Evolutionary conservation across 495 filamentous ascomycete species (phyloP), one percentile per base, ranked within the genome.

Genomic region (Platismatia glauca): DNA sequence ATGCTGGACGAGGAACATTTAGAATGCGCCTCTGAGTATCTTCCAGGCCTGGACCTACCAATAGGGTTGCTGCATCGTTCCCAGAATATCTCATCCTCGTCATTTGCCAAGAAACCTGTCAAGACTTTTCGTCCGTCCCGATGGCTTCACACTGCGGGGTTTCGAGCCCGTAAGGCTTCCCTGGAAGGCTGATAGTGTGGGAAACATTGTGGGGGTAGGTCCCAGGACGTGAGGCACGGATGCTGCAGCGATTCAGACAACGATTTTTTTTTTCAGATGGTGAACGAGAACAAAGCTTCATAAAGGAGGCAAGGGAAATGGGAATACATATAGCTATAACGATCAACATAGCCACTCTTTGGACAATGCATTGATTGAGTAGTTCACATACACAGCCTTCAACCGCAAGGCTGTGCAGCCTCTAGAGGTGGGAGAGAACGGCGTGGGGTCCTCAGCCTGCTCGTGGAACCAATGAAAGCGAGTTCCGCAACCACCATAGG

Each of bases 361-460:
- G 4, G 11, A 33, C 20, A 20, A 53, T 53, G 50, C 5, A 53
- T 15, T 33, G 29, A 33, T 53, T 33, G 4, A 53, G n/a, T 53
- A 20, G 29, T 9, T 7, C 7, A 18, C 0, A 33, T 33, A 20
- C 50, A 53, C 50, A 53, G 50, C 50, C 50, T 34, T 33, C 50
- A 20, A 31, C 29, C 50, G 50, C 50, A 53, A 53, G 50, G 50
- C 50, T 53, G 50, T 53, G 50, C 50, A 53, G n/a, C 11, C 20
- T 33, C 1, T 1, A 33, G 50, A n/a, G 29, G 50, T 33, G 16
- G 50, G 29, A 53, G 7, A 53, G 29, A 33, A 20, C 20, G 1
- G 50, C 29, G 50, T 53, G 29, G 16, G 50, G 16, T 53, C 6
- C 29, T 18, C 27, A 33, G 29, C 27, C 50, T 20, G 29, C 20